Base-by-base conservation (phyloP, 2,329 filamentous ascomycete species). In the Trichoderma sp. region DNA sequence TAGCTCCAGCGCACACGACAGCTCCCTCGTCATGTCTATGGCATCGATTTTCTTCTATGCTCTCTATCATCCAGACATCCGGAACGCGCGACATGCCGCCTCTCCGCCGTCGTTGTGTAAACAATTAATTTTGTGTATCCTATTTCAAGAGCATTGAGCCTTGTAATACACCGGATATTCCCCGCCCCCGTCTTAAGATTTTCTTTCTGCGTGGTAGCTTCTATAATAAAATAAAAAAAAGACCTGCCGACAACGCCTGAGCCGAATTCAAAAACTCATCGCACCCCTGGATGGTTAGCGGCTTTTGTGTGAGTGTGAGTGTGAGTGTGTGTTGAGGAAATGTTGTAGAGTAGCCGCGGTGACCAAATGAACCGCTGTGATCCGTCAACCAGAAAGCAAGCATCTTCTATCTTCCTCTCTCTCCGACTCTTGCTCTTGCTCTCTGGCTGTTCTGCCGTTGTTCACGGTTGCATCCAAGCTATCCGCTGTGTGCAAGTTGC, bases 181-280 rank as follows among this genome's bases (percentile, higher is more conserved):
- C 58, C 28, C 64, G 57, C 39, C 61, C 61, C 66, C 43, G 66
- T 69, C 55, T 69, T 59, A 34, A 15, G 17, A 47, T 39, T 50
- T 32, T 66, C 53, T 65, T 69, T 65, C 53, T 65, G 28, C 55
- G 50, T 53, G 66, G 71, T 73, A 76, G 76, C 57, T 71, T 80
- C 79, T 80, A 80, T 80, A 72, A 47, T 68, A 47, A 39, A 39
- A 47, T 9, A 74, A 76, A 47, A 47, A 74, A 76, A 74, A 72
- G 53, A 75, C 76, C 76, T 76, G 71, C 76, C 78, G 72, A 74
- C 75, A 79, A 80, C 79, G 79, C 79, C 79, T 75, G 76, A 68
- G 68, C 72, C 75, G 74, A 71, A 76, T 78, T 43, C 76, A 76
- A 77, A 59, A 36, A 50, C 43, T 71, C 43, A 72, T 65, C 62